Base-by-base conservation (phyloP, 2,329 filamentous ascomycete genomes). In the Calycina herbarum region DNA sequence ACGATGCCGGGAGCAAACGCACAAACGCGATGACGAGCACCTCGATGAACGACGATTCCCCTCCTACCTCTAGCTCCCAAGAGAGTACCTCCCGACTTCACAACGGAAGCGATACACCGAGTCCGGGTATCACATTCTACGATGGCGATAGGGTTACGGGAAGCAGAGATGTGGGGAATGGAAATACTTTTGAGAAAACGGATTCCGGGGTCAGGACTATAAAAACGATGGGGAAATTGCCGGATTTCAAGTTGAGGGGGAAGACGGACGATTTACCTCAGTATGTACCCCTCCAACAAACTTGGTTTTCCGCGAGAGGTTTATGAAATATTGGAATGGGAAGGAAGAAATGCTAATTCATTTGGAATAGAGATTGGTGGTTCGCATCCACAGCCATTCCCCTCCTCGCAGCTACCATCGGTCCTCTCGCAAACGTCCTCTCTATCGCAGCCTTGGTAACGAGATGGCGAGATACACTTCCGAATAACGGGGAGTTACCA, bases 401-500 rank as follows among this genome's bases (percentile, higher is more conserved):
- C 3, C 80, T 91, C 2, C 78, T 91, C 4, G 88, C 88, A 2
- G 89, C 89, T 15, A 87, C 88, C 1, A 82, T 89, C n/a, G 88
- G 87, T 0, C 89, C 89, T 0, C 77, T 91, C n/a, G 89, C 89
- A 3, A 91, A 91, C 72, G 83, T 91, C 27, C 80, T 89, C 66
- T 89, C 86, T 1, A 88, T 91, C 62, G 87, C 86, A 31, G 88
- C 88, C 0, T 77, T 91, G 57, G 87, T 90, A 1, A 85, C 84
- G 20, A 82, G 82, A 11, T 91, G 89, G 89, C 81, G 86, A 66
- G 79, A 82, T 70, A 78, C 77, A 27, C 71, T 83, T 0, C 78
- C 82, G 2, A 80, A 82, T 62, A 73, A 82, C 54, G 78, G 84
- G 48, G 75, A 81, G 58, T 72, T 79, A 2, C 76, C 77, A 3